Evolutionary conservation across 2,329 filamentous ascomycete species (phyloP).

Genomic region (Neocatenulostroma microsporum): DNA sequence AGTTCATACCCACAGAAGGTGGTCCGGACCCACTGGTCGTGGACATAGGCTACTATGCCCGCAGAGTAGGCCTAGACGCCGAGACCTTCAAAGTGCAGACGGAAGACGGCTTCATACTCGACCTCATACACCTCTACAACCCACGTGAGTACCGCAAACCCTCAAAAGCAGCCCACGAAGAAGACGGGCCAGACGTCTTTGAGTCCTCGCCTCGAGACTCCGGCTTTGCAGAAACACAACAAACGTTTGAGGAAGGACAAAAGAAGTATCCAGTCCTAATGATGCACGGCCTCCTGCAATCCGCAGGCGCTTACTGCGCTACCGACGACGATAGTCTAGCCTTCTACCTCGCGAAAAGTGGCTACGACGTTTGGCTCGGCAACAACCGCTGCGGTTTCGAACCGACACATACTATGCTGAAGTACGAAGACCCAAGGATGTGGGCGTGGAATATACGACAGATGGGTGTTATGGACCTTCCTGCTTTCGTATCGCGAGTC

Average conservation of each 20-base stretch:
- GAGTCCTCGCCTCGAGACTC: slow-evolving; percentile 15
- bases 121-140: slow-evolving; percentile 83
- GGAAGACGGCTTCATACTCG: slow-evolving; percentile 86
- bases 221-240: slow-evolving; percentile 27
- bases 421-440: slow-evolving; percentile 75
- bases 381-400: slow-evolving; percentile 85
- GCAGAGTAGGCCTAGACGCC: slow-evolving; percentile 76
- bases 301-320: slow-evolving; percentile 77
- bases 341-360: slow-evolving; percentile 84
- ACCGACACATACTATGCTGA: slow-evolving; percentile 65
- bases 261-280: slow-evolving; percentile 75
- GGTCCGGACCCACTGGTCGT: slow-evolving; percentile 70
- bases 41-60: slow-evolving; percentile 74
- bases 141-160: slow-evolving; percentile 59
- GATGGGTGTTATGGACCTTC: slow-evolving; percentile 83
- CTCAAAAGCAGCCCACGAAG: slow-evolving; percentile 42
- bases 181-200: slow-evolving; percentile 58
- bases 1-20: slow-evolving; percentile 69
- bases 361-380: slow-evolving; percentile 91
- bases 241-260: slow-evolving; percentile 23
- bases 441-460: slow-evolving; percentile 96
- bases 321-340: slow-evolving; percentile 86
- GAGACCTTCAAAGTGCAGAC: slow-evolving; percentile 81
- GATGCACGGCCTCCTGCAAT: slow-evolving; percentile 83
- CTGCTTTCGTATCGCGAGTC: slow-evolving; percentile 72